These are phyloP conservation scores for Geotrichum ghanense DNA, from an alignment of 805 yeast genomes.

Conservation along the genomic window DNA sequence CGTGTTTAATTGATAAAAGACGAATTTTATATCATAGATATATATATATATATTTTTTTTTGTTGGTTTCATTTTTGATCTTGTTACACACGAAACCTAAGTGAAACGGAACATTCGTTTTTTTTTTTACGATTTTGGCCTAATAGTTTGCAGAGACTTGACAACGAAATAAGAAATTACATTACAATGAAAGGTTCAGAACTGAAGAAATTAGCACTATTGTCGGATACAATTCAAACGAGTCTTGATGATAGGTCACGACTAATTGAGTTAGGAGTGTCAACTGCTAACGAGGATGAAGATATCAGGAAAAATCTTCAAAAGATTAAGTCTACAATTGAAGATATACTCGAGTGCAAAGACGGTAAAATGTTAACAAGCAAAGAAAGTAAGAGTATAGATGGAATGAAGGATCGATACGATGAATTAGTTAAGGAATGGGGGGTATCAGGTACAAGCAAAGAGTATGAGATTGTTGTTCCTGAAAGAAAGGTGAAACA, in stretches of 20 bases:
- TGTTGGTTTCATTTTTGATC: too few relatives aligned
- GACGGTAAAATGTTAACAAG: conserved; percentile 10
- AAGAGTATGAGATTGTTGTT: conserved; percentile 3
- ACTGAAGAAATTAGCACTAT: conserved; percentile 13
- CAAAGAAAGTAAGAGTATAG: conserved; percentile 1
- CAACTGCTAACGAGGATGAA: conserved; percentile 19
- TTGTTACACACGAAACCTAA: too few relatives aligned
- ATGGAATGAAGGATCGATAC: background rate
- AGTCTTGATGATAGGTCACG: conserved; percentile 24
- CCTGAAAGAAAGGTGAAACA: conserved; percentile 6
- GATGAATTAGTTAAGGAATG: background rate
- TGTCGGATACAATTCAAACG: conserved; percentile 23
- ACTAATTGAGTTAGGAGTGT: conserved; percentile 17
- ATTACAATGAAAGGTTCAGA: background rate
- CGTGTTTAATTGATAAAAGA: too few relatives aligned
- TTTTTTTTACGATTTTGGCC: too few relatives aligned
- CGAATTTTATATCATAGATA: too few relatives aligned
- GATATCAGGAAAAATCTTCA: conserved; percentile 19
- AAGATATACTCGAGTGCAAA: conserved; percentile 18
- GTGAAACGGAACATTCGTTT: too few relatives aligned
- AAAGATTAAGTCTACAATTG: conserved; percentile 11
- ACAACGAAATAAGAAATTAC: too few relatives aligned
- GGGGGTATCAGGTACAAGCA: background rate
- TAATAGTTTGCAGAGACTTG: too few relatives aligned
- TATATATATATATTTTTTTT: too few relatives aligned